Evolutionary conservation across 371 early-diverging fungal genomes (phyloP), one percentile per base, ranked within the genome.

Genomic region (Encephalitozoon romaleae): DNA sequence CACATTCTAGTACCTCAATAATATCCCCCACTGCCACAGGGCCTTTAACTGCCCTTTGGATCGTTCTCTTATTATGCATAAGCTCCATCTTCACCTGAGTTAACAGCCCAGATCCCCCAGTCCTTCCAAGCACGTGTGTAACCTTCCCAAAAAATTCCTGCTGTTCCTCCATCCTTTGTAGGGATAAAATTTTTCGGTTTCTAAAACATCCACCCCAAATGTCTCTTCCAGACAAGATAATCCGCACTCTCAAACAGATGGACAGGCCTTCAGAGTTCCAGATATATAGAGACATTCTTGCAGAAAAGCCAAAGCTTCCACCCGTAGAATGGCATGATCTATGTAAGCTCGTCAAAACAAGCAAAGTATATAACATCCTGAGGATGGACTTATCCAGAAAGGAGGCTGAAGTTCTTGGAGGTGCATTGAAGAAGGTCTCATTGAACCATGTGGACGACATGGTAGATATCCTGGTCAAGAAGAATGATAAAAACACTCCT

Each of bases 71-170:
- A 5, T 45, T 83, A 28, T 73, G 51, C 47, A 65, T n/a, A 26
- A 85, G 32, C 32, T 67, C 67, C 32, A 85, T 65, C 66, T 76
- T 80, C 28, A 67, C 74, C 42, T 75, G 32, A 9, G 54, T 70
- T n/a, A 82, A 55, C 26, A 66, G 63, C 23, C 85, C 85, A 72
- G 83, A 82, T 30, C 84, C 70, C 15, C 85, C 85, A 47, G 79
- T 77, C 71, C 70, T 79, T 9, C 55, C 51, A 38, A 68, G 68
- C 43, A 81, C 39, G 38, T 81, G 70, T 18, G 69, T 30, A 45
- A 85, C 82, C 72, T 82, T 51, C 70, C 72, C 83, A 72, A 78
- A 38, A 74, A 52, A 81, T 52, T 73, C 49, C 55, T 73, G 74
- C 55, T 80, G 34, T 51, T 38, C 64, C 43, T 81, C 81, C 77